Base-by-base conservation (phyloP, 768 basidiomycete species). In the Mycena olivaceomarginata region DNA sequence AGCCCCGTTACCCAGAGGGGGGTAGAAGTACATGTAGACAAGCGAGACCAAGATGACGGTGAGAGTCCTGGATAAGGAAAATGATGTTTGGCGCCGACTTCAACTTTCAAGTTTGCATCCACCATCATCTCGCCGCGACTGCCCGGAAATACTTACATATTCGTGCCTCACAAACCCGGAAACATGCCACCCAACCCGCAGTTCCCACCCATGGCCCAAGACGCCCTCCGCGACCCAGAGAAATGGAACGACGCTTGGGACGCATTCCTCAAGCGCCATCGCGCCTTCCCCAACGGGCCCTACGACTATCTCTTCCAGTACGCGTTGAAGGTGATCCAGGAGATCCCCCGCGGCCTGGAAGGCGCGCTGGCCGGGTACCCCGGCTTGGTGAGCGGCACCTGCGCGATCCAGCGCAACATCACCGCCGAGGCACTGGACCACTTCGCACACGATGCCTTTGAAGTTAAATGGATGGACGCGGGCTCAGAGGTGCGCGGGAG, bases 241-340 rank as follows among this genome's bases (percentile, higher is more conserved):
- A 66, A 76, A 79, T 79, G 78, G 78, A 67, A 79, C 40, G 22
- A 51, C 11, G 78, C 73, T 39, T 79, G 78, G 78, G 78, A 79
- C 6, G 51, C 37, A 8, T 31, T 76, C n/a, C 41, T 79, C 6
- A 41, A 22, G 43, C 16, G 37, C 3, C 25, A 59, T 1, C 15
- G 74, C 10, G 48, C 67, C 13, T 51, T 43, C 9, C 63, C 41
- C 22, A 5, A 16, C 0, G 67, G 45, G 12, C 67, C 60, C 4
- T 15, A 2, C 9, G 0, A 45, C 31, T 31, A 31, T 10, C 57
- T 53, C 53, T 76, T 70, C 70, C 11, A 41, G 0, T 5, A 9
- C 31, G 37, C 11, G 41, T 4, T 53, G 20, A 22, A 0, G 12
- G 41, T 39, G 37, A 40, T 37, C 25, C 31, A 31, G 31, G 31